Percentiles rank a stretch among this genome's conserved stretches.
phyloP scores from a whole-genome alignment of 2,329 filamentous ascomycete genomes.

The Fusarium nisikadoi region DNA sequence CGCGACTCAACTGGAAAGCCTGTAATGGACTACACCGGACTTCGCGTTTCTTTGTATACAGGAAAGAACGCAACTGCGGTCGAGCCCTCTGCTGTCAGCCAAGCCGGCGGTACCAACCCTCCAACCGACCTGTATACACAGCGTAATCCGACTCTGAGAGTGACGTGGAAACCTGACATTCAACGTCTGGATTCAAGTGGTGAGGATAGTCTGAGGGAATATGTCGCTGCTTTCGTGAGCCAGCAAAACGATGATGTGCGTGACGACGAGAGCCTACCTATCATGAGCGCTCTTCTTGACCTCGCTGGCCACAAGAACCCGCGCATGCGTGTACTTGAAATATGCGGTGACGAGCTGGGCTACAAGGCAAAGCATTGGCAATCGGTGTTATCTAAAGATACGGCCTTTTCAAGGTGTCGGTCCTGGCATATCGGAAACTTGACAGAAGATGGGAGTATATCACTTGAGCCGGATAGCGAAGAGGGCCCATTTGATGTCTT shows the following conservation, averaged over 20 bases:
- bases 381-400: neutral
- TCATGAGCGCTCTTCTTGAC: neutral
- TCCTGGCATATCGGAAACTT: neutral
- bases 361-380: neutral
- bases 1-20: neutral
- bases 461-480: neutral
- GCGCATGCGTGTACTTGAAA: neutral
- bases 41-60: neutral
- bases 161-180: neutral
- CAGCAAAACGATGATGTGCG: neutral
- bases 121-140: neutral
- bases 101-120: neutral
- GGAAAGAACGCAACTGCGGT: neutral
- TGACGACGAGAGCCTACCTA: neutral
- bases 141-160: neutral
- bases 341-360: neutral
- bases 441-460: neutral
- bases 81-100: accelerated
- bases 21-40: neutral
- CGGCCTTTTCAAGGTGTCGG: neutral
- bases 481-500: neutral
- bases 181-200: accelerated
- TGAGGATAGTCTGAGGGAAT: accelerated
- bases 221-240: neutral
- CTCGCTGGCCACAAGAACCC: neutral